phyloP scores from a whole-genome alignment of 164 flowering plant species.

The Akebia trifoliata region DNA sequence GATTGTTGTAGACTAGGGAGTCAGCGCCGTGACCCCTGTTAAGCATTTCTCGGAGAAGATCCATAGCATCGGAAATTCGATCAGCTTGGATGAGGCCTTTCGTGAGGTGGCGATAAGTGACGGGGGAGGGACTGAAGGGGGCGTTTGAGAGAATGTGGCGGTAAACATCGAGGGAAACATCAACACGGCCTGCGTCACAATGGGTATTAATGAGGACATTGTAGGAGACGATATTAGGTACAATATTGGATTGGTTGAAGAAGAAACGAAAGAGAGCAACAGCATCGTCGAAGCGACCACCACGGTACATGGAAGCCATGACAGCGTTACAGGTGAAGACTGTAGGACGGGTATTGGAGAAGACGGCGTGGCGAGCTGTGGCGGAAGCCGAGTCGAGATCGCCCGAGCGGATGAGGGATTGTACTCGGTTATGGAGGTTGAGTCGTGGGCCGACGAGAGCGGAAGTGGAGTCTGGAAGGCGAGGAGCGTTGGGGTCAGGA shows the following conservation, averaged over 20 bases:
- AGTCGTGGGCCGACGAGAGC: constrained; percentile 68
- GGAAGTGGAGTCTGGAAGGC: constrained; percentile 72
- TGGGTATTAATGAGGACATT: constrained; percentile 57
- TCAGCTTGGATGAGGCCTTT: constrained; percentile 58
- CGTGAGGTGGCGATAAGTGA: constrained; percentile 62
- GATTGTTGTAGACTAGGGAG: constrained; percentile 61
- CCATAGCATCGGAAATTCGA: constrained; percentile 50
- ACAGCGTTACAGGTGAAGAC: constrained; percentile 89
- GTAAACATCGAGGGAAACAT: constrained; percentile 46
- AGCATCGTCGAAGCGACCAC: constrained; percentile 53
- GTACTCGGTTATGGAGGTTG: constrained; percentile 75
- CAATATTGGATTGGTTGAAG: constrained; percentile 45
- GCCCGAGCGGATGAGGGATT: constrained; percentile 60
- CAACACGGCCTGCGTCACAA: constrained; percentile 53
- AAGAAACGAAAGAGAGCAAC: constrained; percentile 58
- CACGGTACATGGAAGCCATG: constrained; percentile 66
- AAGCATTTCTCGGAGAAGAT: constrained; percentile 63
- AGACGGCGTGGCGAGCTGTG: constrained; percentile 62
- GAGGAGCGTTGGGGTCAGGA: constrained; percentile 53
- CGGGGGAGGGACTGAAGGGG: constrained; percentile 62
- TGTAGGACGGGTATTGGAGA: constrained; percentile 61
- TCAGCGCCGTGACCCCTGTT: constrained; percentile 68
- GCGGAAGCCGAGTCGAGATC: constrained; percentile 67
- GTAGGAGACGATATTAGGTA: constrained; percentile 72
- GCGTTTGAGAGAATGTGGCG: constrained; percentile 48